Evolutionary conservation across 208 protist species (phyloP).

Genomic region (Leishmania amazonensis): DNA sequence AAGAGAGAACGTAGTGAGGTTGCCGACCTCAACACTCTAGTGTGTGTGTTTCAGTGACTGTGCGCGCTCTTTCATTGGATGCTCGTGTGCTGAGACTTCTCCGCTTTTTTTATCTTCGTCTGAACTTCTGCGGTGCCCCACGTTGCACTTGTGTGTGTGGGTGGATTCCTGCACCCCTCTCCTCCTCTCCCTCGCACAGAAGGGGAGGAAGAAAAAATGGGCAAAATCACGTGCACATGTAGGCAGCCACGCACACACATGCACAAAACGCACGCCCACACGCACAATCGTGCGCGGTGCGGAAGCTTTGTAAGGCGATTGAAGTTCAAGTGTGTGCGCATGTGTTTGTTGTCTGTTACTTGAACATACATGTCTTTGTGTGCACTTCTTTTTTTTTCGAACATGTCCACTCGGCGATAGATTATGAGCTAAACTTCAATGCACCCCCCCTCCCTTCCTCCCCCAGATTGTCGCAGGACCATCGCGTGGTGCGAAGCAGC

Average conservation of each 20-base stretch:
- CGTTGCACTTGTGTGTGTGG: not conserved
- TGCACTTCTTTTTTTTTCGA: not conserved
- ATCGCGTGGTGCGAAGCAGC: not conserved
- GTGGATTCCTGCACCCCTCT: not conserved
- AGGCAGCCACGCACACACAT: not conserved
- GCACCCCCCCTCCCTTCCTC: not conserved
- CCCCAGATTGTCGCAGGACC: not conserved
- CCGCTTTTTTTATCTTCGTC: not conserved
- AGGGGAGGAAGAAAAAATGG: not conserved
- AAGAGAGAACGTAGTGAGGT: not conserved
- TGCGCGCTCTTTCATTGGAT: not conserved
- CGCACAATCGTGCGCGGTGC: not conserved
- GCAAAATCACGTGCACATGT: not conserved
- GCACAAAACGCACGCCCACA: not conserved
- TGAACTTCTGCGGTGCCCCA: not conserved
- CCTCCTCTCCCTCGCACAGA: not conserved
- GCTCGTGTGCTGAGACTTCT: not conserved
- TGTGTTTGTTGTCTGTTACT: not conserved
- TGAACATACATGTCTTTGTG: not conserved
- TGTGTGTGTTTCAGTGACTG: not conserved
- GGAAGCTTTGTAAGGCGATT: not conserved
- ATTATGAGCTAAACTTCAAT: not conserved
- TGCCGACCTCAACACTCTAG: not conserved
- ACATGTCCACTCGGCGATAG: not conserved
- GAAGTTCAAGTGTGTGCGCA: not conserved